These are phyloP conservation scores for Boletus huronensis DNA, from an alignment of 768 basidiomycete species.

Conservation along the genomic window DNA sequence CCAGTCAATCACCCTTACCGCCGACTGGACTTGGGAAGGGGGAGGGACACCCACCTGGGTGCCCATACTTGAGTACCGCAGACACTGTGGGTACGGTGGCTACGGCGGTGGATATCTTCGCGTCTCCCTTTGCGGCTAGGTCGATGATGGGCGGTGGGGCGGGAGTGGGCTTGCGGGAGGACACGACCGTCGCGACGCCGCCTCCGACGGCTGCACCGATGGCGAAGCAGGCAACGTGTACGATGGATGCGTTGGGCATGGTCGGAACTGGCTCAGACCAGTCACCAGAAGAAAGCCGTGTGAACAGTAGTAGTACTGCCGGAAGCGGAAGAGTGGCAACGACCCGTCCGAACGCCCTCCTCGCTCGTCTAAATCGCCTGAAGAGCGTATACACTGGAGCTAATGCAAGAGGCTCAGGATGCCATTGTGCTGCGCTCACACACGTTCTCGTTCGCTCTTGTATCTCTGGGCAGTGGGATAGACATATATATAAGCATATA, in stretches of 20 bases:
- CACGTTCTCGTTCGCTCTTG: too few relatives aligned
- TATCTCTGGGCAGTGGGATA: too few relatives aligned
- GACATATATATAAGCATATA: too few relatives aligned
- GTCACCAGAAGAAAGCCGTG: not conserved
- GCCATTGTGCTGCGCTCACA: too few relatives aligned
- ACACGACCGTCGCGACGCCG: constrained; percentile 55
- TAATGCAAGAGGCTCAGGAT: too few relatives aligned
- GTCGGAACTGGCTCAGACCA: not conserved
- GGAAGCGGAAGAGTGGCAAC: too few relatives aligned
- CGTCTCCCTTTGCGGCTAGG: constrained; percentile 42
- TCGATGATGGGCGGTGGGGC: constrained; percentile 39
- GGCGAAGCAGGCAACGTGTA: constrained; percentile 75
- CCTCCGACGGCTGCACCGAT: constrained; percentile 82
- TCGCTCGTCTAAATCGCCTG: too few relatives aligned
- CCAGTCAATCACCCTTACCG: constrained; percentile 1
- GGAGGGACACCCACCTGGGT: constrained; percentile 17
- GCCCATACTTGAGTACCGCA: constrained; percentile 49
- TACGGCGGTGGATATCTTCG: constrained; percentile 38
- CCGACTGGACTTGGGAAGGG: not conserved
- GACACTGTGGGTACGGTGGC: constrained; percentile 15
- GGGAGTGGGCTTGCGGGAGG: constrained; percentile 29
- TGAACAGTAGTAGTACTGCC: not conserved
- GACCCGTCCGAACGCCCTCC: too few relatives aligned
- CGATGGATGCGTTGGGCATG: constrained; percentile 46
- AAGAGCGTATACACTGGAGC: too few relatives aligned